Conservation (phyloP, 768 basidiomycete genomes). For the Xerocomellus intermedius region DNA sequence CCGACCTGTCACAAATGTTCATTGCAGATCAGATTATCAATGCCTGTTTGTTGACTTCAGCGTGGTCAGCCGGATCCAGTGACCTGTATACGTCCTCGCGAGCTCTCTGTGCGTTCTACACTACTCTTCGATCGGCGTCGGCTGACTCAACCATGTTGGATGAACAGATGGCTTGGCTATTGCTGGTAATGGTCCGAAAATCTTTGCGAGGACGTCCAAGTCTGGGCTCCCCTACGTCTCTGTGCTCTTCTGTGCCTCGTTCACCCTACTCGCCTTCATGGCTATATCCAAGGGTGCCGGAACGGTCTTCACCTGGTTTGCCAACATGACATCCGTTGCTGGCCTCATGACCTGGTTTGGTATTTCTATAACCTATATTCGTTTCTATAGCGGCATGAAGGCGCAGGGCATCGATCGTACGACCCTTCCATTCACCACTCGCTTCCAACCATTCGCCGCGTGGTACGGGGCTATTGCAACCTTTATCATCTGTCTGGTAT, state of each 20-base stretch:
- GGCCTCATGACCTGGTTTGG: slow-evolving; percentile 83
- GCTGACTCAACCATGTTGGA: background rate
- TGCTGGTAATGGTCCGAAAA: slow-evolving; percentile 75
- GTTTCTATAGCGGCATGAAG: slow-evolving; percentile 83
- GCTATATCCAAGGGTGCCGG: slow-evolving; percentile 63
- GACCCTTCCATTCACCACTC: slow-evolving; percentile 67
- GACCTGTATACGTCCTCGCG: slow-evolving; percentile 89
- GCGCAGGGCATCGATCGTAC: slow-evolving; percentile 74
- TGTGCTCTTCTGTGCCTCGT: slow-evolving; percentile 64
- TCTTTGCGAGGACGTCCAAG: slow-evolving; percentile 69
- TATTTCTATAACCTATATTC: slow-evolving; percentile 72
- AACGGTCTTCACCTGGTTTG: slow-evolving; percentile 76
- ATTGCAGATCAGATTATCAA: slow-evolving; percentile 60
- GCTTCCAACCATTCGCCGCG: slow-evolving; percentile 71
- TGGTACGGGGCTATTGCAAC: slow-evolving; percentile 43
- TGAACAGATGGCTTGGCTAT: slow-evolving; percentile 72
- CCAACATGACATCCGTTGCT: slow-evolving; percentile 67
- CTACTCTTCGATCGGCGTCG: background rate
- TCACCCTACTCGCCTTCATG: slow-evolving; percentile 82
- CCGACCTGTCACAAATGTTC: slow-evolving; percentile 6
- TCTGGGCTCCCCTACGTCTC: slow-evolving; percentile 77
- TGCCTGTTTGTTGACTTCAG: slow-evolving; percentile 80
- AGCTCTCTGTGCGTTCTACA: slow-evolving; percentile 64
- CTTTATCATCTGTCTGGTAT: slow-evolving; percentile 60
- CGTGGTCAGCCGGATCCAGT: slow-evolving; percentile 89